phyloP scores from a whole-genome alignment of 139 green algal species.

The Chlamydomonas incerta region DNA sequence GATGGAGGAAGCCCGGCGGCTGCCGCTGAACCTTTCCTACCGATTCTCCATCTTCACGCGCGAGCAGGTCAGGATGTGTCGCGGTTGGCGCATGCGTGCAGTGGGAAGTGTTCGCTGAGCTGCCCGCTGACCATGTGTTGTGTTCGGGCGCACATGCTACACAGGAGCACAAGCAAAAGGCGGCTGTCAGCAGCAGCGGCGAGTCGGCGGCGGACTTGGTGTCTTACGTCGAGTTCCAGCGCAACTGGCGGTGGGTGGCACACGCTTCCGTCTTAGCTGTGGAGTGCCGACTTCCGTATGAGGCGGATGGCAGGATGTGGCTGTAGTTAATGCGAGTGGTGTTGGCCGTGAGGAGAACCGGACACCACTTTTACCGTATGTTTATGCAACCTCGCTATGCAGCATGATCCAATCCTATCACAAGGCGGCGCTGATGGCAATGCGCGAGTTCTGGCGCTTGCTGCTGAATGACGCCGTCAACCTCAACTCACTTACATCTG shows the following conservation, averaged over 20 bases:
- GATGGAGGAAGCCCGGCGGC: slow-evolving; percentile 54
- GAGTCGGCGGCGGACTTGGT: slow-evolving; percentile 61
- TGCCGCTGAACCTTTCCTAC: slow-evolving; percentile 54
- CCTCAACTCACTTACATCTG: slow-evolving; percentile 23
- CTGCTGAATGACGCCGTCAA: slow-evolving; percentile 51
- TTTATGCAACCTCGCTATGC: too few species aligned
- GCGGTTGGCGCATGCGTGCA: too few species aligned
- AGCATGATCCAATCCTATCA: slow-evolving; percentile 57
- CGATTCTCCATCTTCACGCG: slow-evolving; percentile 67
- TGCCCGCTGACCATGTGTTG: too few species aligned
- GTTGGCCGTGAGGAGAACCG: too few species aligned
- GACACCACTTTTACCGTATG: too few species aligned
- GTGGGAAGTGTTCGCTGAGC: too few species aligned
- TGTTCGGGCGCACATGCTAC: too few species aligned
- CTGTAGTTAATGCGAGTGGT: too few species aligned
- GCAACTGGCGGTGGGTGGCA: slow-evolving; percentile 63
- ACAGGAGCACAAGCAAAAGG: slow-evolving; percentile 63
- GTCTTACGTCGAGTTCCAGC: slow-evolving; percentile 69
- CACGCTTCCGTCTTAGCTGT: too few species aligned
- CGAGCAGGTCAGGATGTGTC: background rate
- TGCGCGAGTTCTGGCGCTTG: slow-evolving; percentile 61
- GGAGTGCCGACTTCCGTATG: too few species aligned
- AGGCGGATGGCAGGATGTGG: too few species aligned
- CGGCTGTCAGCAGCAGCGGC: slow-evolving; percentile 30
- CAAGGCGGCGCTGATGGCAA: slow-evolving; percentile 58